A percentile compares a stretch with the other conserved stretches of the same genome.
These are phyloP conservation scores for Hyphopichia wangnamkhiaoensis DNA, from an alignment of 1,139 yeast species.

Conservation along the genomic window DNA sequence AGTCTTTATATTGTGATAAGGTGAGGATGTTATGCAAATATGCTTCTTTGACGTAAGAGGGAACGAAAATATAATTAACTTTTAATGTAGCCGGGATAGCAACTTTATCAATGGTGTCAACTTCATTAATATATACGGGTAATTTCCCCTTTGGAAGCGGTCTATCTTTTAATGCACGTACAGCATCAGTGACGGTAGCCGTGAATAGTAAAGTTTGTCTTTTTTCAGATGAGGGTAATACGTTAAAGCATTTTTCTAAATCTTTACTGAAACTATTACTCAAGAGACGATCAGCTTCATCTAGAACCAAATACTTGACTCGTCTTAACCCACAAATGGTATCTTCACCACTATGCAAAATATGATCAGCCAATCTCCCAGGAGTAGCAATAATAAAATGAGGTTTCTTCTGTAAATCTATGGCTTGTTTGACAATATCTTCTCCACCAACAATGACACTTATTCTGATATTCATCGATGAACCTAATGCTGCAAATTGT, in stretches of 20 bases:
- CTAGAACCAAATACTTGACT: constrained; percentile 79
- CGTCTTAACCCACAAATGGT: constrained; percentile 77
- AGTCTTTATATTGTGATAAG: constrained; percentile 59
- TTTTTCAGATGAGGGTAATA: constrained; percentile 66
- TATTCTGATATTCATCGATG: constrained; percentile 80
- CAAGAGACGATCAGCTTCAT: constrained; percentile 92
- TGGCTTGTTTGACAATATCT: constrained; percentile 83
- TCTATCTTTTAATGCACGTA: constrained; percentile 71
- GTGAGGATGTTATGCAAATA: constrained; percentile 70
- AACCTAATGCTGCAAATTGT: constrained; percentile 91
- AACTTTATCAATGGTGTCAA: constrained; percentile 67
- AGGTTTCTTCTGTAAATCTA: constrained; percentile 78
- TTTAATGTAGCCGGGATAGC: constrained; percentile 78
- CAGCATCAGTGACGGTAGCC: constrained; percentile 95
- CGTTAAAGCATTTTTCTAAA: constrained; percentile 66
- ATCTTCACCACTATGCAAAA: constrained; percentile 85
- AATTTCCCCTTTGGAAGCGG: constrained; percentile 63
- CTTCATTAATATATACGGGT: constrained; percentile 77
- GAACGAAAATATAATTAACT: constrained; percentile 59
- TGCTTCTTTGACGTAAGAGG: constrained; percentile 89
- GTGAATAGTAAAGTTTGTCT: constrained; percentile 91
- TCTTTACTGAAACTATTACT: constrained; percentile 84
- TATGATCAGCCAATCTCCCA: constrained; percentile 93
- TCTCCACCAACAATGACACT: constrained; percentile 92
- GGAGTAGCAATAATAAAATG: constrained; percentile 98